Percentiles rank a stretch among this genome's conserved stretches.
Conservation (phyloP, 2,329 filamentous ascomycete species). For the Pestalotiopsis sp. region DNA sequence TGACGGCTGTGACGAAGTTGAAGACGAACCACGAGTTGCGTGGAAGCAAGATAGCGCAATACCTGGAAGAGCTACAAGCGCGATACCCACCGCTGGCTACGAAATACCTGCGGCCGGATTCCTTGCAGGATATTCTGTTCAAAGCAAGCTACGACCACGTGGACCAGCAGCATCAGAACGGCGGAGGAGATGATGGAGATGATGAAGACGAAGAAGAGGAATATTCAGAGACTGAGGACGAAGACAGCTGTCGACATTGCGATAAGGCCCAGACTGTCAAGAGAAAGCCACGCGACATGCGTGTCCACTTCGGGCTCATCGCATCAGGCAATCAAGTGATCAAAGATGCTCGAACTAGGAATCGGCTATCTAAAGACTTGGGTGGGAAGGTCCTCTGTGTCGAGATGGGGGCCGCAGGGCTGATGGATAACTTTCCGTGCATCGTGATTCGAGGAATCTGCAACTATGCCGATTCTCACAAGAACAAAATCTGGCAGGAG, state of each 20-base stretch:
- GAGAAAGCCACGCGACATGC: conserved; percentile 19
- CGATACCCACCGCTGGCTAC: conserved; percentile 16
- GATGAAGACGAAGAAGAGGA: not conserved
- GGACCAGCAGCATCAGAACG: not conserved
- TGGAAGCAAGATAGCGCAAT: conserved; percentile 19
- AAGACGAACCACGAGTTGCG: conserved; percentile 12
- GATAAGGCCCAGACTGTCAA: conserved; percentile 17
- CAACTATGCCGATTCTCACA: conserved; percentile 27
- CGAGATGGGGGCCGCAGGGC: conserved; percentile 10
- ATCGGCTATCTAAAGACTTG: conserved; percentile 16
- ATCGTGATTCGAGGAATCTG: conserved; percentile 27
- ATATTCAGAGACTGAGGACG: conserved; percentile 10
- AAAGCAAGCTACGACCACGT: conserved; percentile 12
- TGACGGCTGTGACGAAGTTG: conserved; percentile 14
- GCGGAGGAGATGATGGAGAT: too few relatives aligned
- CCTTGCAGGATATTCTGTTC: conserved; percentile 19
- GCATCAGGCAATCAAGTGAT: conserved; percentile 26
- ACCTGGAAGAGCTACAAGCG: conserved; percentile 17
- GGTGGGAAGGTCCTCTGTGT: conserved; percentile 17
- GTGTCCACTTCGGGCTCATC: conserved; percentile 25
- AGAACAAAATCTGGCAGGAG: conserved; percentile 25
- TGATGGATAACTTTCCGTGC: conserved; percentile 25
- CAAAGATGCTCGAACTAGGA: conserved; percentile 20
- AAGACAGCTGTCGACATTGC: conserved; percentile 17
- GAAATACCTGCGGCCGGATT: conserved; percentile 19